Evolutionary conservation across 805 yeast genomes (phyloP), one percentile per base, ranked within the genome.

Genomic region (Cyberlindnera maritima): DNA sequence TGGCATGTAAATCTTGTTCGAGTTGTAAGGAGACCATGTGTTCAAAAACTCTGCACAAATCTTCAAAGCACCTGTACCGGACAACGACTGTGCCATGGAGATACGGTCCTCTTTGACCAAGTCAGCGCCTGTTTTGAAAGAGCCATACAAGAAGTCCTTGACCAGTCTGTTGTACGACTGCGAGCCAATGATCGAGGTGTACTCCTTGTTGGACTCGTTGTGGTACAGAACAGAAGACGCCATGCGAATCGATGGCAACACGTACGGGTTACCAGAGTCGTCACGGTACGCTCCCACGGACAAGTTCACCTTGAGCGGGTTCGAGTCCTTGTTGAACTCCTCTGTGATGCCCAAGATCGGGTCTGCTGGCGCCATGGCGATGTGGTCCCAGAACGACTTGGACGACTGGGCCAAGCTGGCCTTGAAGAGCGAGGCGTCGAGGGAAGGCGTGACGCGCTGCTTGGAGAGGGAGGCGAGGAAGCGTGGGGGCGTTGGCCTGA

Each of bases 41-140:
- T 68, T 67, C 59, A 91, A 67, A 62, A 92, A 87, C 61, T 84
- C 92, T 20, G 87, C 92, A 41, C 90, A 81, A 33, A 92, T 83
- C 56, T 95, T 81, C 52, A 91, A 73, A 3, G 97, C 92, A 52
- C 99, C 99, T 33, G 99, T 92, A 53, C 99, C 99, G 34, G 96
- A 85, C 52, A 92, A 75, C 48, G 97, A 85, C 70, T 92, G 99
- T 13, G 90, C 75, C 41, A 95, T 80, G 44, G 89, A 85, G 35
- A 91, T 77, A 58, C 96, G 76, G 40, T 54, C 62, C 36, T 79
- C 82, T 13, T 69, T 68, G 36, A 85, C 66, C 47, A 85, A 76
- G 49, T 75, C 63, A 33, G 75, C 70, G 34, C 87, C 87, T 51
- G 74, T 67, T 42, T 71, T 63, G 54, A 80, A 84, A 56, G 83